Percentiles rank a stretch among this genome's conserved stretches.
Conservation (phyloP, 208 protist species). For the Entamoeba invadens region DNA sequence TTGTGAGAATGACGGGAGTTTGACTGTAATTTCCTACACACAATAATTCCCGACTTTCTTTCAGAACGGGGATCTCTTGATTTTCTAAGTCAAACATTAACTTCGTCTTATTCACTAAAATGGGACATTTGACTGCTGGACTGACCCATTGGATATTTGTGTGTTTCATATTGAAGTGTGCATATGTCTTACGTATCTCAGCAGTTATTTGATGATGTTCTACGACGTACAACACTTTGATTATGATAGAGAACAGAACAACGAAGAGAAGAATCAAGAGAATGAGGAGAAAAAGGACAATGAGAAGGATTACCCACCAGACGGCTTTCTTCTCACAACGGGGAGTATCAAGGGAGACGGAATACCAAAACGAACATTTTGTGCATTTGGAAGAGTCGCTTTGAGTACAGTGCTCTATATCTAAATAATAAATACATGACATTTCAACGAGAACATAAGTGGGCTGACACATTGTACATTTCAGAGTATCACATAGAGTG, state of each 20-base stretch:
- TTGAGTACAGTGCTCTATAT: neutral
- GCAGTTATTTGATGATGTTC: neutral
- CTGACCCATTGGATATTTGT: neutral
- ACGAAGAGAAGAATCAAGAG: neutral
- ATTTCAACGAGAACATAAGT: neutral
- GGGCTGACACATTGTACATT: neutral
- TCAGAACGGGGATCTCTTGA: neutral
- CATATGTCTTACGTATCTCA: neutral
- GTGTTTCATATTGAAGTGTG: neutral
- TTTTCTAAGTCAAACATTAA: neutral
- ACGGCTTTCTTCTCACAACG: neutral
- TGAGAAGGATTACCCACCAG: neutral
- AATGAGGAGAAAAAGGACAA: neutral
- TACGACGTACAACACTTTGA: neutral
- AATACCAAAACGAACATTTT: neutral
- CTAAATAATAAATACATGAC: neutral
- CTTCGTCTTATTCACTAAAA: neutral
- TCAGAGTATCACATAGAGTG: neutral
- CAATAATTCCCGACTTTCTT: neutral
- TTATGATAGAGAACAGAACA: neutral
- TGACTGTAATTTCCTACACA: neutral
- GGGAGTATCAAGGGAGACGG: neutral
- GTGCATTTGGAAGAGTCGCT: neutral
- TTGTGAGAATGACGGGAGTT: neutral
- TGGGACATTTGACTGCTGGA: neutral